Conservation (phyloP, 495 filamentous ascomycete genomes). For the Trichoderma erinaceum region DNA sequence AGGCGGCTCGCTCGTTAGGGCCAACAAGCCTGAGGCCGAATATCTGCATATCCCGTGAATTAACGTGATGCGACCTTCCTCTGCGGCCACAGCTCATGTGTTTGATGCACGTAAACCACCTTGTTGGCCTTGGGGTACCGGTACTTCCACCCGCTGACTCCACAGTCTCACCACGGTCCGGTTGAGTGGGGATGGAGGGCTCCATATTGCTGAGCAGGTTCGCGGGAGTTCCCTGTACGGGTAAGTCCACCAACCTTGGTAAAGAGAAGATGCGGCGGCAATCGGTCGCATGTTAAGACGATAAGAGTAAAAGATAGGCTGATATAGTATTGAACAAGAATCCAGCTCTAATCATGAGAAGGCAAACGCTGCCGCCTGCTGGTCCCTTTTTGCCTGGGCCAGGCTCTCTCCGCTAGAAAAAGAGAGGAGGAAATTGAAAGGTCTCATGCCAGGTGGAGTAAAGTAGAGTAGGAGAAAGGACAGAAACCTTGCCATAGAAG, state of each 20-base stretch:
- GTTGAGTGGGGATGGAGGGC: not conserved
- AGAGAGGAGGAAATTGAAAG: not conserved
- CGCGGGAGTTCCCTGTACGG: not conserved
- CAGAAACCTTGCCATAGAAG: not conserved
- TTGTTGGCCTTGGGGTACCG: not conserved
- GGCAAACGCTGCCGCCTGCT: not conserved
- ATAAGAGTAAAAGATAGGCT: not conserved
- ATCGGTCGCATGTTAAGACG: not conserved
- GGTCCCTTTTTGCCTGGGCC: not conserved
- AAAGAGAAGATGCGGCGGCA: not conserved
- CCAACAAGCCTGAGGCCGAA: not conserved
- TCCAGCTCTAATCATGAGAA: not conserved
- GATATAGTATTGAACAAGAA: not conserved
- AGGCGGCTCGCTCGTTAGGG: not conserved
- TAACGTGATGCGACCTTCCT: constrained; percentile 12
- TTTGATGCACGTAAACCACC: not conserved
- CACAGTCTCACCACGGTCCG: constrained; percentile 2
- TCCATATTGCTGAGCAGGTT: constrained; percentile 1
- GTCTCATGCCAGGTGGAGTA: too few species aligned
- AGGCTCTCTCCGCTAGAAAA: not conserved
- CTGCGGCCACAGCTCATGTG: not conserved
- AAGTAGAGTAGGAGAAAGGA: not conserved
- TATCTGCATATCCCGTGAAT: constrained; percentile 8
- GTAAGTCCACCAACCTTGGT: too few species aligned
- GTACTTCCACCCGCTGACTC: not conserved